These are phyloP conservation scores for Pyrus hybrid DNA, from an alignment of 331 rosid species.

Conservation along the genomic window DNA sequence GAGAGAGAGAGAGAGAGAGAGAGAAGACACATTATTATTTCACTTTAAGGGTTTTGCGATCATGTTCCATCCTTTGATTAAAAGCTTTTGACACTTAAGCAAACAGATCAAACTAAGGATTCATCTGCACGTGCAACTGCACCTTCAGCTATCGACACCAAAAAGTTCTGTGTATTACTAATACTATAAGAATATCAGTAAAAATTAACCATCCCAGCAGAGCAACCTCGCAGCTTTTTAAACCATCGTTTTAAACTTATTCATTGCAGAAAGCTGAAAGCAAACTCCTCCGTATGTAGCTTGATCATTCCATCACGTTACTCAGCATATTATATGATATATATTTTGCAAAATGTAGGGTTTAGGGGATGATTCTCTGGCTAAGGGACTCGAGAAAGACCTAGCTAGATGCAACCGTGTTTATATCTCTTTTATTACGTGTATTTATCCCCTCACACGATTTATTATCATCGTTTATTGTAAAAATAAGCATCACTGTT, in stretches of 20 bases:
- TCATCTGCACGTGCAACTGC: neutral
- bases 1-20: neutral
- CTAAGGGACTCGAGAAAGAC: no score
- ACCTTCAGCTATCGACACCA: neutral
- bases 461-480: no score
- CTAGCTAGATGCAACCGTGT: no score
- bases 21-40: neutral
- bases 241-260: neutral
- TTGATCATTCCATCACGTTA: slow-evolving; percentile 7
- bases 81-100: neutral
- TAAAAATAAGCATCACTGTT: no score
- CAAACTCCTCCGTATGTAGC: neutral
- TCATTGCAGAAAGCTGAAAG: neutral
- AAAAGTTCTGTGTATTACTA: neutral
- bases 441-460: no score
- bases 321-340: neutral
- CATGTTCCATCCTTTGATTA: neutral
- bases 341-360: no score
- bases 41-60: neutral
- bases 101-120: neutral
- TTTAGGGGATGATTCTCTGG: no score
- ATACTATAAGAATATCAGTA: neutral
- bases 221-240: neutral
- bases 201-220: neutral
- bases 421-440: no score